phyloP scores from a whole-genome alignment of 1,139 yeast genomes.

The Ashbya aceris region DNA sequence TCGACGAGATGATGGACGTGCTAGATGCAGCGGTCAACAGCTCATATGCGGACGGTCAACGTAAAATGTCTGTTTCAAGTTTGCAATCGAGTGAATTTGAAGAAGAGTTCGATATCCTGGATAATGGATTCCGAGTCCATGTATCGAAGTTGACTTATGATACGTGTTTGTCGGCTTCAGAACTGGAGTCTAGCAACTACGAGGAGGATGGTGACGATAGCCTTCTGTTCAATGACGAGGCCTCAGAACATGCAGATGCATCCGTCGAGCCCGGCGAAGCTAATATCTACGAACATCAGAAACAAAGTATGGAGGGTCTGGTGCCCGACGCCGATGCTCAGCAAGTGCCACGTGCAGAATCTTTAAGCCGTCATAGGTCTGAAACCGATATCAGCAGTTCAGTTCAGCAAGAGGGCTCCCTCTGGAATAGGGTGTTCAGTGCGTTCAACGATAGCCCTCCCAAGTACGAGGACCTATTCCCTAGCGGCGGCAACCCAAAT shows the following conservation, averaged over 20 bases:
- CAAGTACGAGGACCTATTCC: conserved; percentile 75
- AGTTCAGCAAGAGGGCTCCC: conserved; percentile 24
- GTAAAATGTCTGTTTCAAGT: conserved; percentile 22
- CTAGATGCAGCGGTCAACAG: conserved; percentile 3
- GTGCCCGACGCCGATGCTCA: background rate
- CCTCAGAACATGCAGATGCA: conserved; percentile 16
- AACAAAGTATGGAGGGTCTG: conserved; percentile 5
- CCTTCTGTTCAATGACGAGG: conserved; percentile 16
- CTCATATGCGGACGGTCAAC: conserved; percentile 7
- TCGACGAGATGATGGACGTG: conserved; percentile 13
- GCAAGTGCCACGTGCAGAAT: background rate
- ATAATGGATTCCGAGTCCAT: conserved; percentile 22
- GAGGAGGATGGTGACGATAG: conserved; percentile 30
- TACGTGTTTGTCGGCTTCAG: conserved; percentile 23
- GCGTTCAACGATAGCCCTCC: conserved; percentile 58
- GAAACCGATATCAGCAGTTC: background rate
- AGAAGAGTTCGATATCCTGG: conserved; percentile 20
- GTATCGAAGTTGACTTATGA: conserved; percentile 19
- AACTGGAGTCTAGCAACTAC: conserved; percentile 21
- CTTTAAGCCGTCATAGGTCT: background rate
- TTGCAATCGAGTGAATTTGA: conserved; percentile 64
- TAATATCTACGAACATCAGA: conserved; percentile 11
- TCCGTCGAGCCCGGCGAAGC: conserved; percentile 11
- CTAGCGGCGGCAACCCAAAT: conserved; percentile 28
- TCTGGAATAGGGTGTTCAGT: conserved; percentile 57